These are phyloP conservation scores for Inga laurina DNA, from an alignment of 306 rosid genomes.

Conservation along the genomic window DNA sequence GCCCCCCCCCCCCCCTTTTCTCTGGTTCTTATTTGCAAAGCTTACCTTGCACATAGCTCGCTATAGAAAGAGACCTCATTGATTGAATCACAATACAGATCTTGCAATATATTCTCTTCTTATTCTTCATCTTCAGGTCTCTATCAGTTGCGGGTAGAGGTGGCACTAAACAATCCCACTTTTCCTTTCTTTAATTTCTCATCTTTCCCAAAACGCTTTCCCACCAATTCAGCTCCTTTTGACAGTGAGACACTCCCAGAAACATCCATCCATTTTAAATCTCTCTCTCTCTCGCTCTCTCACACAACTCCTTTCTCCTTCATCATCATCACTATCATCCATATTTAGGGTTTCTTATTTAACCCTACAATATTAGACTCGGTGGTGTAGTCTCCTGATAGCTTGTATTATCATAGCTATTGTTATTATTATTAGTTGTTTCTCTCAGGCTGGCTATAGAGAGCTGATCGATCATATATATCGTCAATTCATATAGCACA, in stretches of 20 bases:
- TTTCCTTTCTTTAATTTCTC: slow-evolving; percentile 16
- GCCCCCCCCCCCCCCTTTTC: neutral
- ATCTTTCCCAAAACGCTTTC: slow-evolving; percentile 51
- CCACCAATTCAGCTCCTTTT: slow-evolving; percentile 63
- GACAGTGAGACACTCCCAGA: slow-evolving; percentile 30
- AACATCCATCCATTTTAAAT: neutral
- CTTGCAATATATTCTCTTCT: neutral
- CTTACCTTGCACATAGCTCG: slow-evolving; percentile 26
- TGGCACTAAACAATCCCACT: slow-evolving; percentile 35
- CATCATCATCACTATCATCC: neutral
- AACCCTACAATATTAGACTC: slow-evolving; percentile 25
- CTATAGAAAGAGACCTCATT: slow-evolving; percentile 29
- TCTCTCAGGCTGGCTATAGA: no score
- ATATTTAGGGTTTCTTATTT: slow-evolving; percentile 50
- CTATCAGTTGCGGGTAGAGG: slow-evolving; percentile 68
- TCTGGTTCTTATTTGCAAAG: slow-evolving; percentile 18
- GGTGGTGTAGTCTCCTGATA: neutral
- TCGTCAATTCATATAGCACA: neutral
- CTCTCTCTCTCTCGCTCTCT: neutral
- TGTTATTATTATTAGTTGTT: neutral
- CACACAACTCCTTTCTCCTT: neutral
- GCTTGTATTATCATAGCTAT: neutral
- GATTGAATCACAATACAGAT: neutral
- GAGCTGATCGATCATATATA: neutral
- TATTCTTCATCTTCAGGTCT: slow-evolving; percentile 32